phyloP scores from a whole-genome alignment of 768 basidiomycete species.

The Lactarius evosmus region DNA sequence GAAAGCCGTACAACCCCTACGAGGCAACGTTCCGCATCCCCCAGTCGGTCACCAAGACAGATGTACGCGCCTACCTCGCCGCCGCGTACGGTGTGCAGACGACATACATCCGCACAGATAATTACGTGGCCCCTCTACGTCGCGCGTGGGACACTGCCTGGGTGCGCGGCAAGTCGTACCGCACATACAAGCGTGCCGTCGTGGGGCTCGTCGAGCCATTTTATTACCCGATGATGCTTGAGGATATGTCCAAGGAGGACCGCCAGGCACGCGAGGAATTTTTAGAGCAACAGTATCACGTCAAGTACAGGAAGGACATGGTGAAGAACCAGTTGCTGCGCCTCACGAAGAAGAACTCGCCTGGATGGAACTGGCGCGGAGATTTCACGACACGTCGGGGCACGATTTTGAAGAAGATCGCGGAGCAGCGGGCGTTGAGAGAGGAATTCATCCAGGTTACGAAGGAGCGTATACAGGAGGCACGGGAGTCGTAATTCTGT shows the following conservation, averaged over 20 bases:
- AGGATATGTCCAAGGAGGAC: conserved; percentile 67
- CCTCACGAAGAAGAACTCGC: conserved; percentile 38
- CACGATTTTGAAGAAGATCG: conserved; percentile 51
- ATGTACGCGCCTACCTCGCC: conserved; percentile 80
- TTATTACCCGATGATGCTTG: conserved; percentile 81
- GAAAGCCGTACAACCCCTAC: conserved; percentile 87
- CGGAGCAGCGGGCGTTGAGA: conserved; percentile 44
- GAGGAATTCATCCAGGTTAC: conserved; percentile 41
- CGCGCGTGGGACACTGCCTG: conserved; percentile 33
- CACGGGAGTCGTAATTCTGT: conserved; percentile 19
- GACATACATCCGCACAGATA: conserved; percentile 95
- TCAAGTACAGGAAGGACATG: conserved; percentile 38
- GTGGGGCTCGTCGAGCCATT: conserved; percentile 92
- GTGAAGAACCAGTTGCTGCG: conserved; percentile 37
- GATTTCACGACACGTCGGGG: conserved; percentile 41
- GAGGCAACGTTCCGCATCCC: conserved; percentile 93
- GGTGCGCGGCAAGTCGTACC: conserved; percentile 36
- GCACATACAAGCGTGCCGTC: conserved; percentile 86
- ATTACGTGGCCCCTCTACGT: conserved; percentile 62
- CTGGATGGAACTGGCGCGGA: conserved; percentile 41
- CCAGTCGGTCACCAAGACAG: conserved; percentile 87
- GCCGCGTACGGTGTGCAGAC: conserved; percentile 85
- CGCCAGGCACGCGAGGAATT: conserved; percentile 54
- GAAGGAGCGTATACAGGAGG: conserved; percentile 34
- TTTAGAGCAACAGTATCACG: conserved; percentile 60